phyloP scores from a whole-genome alignment of 1,284 basidiomycete species.

The Leccinum pallidistipes region DNA sequence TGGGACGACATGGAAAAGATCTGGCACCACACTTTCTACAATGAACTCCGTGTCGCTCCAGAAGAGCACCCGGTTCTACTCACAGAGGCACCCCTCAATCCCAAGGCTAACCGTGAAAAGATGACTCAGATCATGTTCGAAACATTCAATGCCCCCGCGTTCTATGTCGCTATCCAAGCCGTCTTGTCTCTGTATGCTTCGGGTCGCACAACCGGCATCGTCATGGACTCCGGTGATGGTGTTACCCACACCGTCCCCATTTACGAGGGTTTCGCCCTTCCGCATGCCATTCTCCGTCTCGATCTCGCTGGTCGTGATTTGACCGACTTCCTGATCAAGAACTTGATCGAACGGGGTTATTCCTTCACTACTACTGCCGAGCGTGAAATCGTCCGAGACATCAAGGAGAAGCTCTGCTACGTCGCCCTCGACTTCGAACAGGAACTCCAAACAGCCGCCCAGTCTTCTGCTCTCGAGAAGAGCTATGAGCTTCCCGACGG shows the following conservation, averaged over 20 bases:
- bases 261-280: conserved; percentile 90
- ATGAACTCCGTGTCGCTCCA: conserved; percentile 74
- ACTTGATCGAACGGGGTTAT: conserved; percentile 93
- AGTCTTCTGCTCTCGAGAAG: conserved; percentile 92
- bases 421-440: conserved; percentile 97
- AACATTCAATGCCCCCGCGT: conserved; percentile 89
- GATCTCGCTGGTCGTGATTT: conserved; percentile 96
- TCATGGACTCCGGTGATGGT: conserved; percentile 90
- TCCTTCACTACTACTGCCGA: conserved; percentile 93
- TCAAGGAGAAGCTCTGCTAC: conserved; percentile 99
- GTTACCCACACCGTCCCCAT: conserved; percentile 90
- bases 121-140: conserved; percentile 97
- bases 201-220: conserved; percentile 88
- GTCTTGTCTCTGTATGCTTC: conserved; percentile 89
- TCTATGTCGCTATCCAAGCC: conserved; percentile 90
- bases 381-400: conserved; percentile 95
- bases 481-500: conserved; percentile 96
- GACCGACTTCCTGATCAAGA: conserved; percentile 92
- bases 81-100: conserved; percentile 87
- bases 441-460: conserved; percentile 91
- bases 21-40: conserved; percentile 88
- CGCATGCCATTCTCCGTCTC: conserved; percentile 93
- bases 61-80: conserved; percentile 91
- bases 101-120: conserved; percentile 91
- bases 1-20: conserved; percentile 96